Percentiles rank a stretch among this genome's conserved stretches.
Conservation (phyloP, 129 eudicot genomes). For the Centella asiatica region DNA sequence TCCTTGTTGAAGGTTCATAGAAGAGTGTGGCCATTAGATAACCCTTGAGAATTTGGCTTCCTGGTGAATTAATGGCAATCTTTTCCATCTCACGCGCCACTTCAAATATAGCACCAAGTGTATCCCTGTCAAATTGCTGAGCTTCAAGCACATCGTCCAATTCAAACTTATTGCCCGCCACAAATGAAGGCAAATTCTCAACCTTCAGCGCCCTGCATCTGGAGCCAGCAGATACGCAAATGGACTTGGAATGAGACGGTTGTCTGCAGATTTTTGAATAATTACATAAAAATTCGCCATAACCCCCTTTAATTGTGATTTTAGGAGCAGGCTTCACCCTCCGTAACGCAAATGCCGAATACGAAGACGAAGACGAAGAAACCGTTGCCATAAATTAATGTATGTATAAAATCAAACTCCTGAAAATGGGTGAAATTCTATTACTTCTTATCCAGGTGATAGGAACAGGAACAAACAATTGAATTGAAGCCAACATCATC, state of each 20-base stretch:
- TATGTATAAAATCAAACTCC: too few species aligned
- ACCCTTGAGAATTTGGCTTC: slow-evolving; percentile 77
- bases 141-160: slow-evolving; percentile 87
- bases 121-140: slow-evolving; percentile 83
- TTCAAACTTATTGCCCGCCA: slow-evolving; percentile 56
- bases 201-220: slow-evolving; percentile 36
- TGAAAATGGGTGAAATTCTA: too few species aligned
- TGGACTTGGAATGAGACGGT: slow-evolving; percentile 9
- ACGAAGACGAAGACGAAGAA: slow-evolving; percentile 30
- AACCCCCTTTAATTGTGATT: slow-evolving; percentile 2
- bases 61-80: slow-evolving; percentile 72
- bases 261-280: slow-evolving; percentile 14
- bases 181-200: slow-evolving; percentile 22
- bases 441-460: too few species aligned
- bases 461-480: too few species aligned
- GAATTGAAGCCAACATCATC: too few species aligned
- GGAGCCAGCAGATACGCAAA: slow-evolving; percentile 19
- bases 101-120: slow-evolving; percentile 69
- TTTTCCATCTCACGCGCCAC: slow-evolving; percentile 94
- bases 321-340: slow-evolving; percentile 19
- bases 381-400: slow-evolving; percentile 40
- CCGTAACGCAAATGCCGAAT: slow-evolving; percentile 34
- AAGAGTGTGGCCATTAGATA: slow-evolving; percentile 88
- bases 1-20: slow-evolving; percentile 96
- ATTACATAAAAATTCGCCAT: slow-evolving; percentile 11